A percentile compares a stretch with the other conserved stretches of the same genome.
Conservation (phyloP, 1,284 basidiomycete species). For the Trichosporon sp. region DNA sequence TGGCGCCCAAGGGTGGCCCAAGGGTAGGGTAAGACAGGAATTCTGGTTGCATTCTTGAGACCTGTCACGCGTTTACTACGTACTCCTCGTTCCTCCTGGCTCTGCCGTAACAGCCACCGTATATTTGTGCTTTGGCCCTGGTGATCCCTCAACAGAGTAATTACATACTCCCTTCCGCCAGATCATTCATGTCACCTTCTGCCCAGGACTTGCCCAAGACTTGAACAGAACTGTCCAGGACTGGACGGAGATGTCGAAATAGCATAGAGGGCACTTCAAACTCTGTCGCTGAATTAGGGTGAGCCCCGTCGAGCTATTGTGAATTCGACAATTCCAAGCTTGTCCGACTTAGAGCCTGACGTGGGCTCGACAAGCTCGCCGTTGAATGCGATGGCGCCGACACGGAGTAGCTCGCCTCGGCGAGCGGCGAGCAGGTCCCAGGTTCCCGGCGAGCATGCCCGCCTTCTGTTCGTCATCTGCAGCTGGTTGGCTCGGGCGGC, state of each 20-base stretch:
- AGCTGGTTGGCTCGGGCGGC: not conserved
- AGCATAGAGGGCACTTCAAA: not conserved
- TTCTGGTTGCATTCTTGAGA: not conserved
- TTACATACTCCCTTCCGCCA: conserved; percentile 7
- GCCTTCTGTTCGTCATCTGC: not conserved
- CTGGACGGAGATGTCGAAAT: not conserved
- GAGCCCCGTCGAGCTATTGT: not conserved
- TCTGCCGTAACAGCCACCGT: conserved; percentile 8
- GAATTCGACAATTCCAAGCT: conserved; percentile 8
- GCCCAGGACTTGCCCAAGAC: too few species aligned
- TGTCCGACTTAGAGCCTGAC: not conserved
- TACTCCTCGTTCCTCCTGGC: not conserved
- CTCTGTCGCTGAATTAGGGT: conserved; percentile 8
- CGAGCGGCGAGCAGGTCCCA: not conserved
- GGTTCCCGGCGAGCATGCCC: not conserved
- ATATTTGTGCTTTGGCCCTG: conserved; percentile 1
- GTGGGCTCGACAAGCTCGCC: not conserved
- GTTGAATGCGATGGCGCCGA: not conserved
- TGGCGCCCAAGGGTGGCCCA: not conserved
- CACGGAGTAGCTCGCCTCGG: not conserved
- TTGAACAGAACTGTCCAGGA: too few species aligned
- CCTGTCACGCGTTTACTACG: conserved; percentile 18
- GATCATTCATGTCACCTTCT: not conserved
- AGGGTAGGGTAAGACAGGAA: conserved; percentile 20
- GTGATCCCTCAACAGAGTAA: not conserved